These are phyloP conservation scores for Agaricales sp. DNA, from an alignment of 1,284 basidiomycete genomes.

Conservation along the genomic window DNA sequence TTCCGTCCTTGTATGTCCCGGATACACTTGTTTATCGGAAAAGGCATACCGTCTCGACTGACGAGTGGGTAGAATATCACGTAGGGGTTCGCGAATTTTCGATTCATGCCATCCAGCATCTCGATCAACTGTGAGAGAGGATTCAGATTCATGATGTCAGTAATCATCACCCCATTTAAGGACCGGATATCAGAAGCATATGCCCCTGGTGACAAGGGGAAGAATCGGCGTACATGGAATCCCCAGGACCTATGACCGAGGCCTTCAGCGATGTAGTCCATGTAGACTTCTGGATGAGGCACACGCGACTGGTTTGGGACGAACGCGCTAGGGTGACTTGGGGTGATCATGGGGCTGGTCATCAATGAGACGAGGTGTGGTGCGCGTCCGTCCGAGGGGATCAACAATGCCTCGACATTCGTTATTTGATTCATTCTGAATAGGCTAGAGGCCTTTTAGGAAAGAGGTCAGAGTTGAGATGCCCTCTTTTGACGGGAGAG, in stretches of 20 bases:
- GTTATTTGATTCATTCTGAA: slow-evolving; percentile 36
- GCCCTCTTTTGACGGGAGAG: neutral
- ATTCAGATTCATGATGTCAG: slow-evolving; percentile 5
- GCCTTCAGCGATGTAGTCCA: slow-evolving; percentile 52
- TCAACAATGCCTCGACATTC: slow-evolving; percentile 51
- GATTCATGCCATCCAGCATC: slow-evolving; percentile 67
- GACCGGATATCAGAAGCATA: slow-evolving; percentile 9
- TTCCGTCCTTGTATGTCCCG: slow-evolving; percentile 56
- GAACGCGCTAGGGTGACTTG: neutral
- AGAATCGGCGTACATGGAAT: slow-evolving; percentile 8
- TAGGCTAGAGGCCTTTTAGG: neutral
- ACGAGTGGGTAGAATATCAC: slow-evolving; percentile 67
- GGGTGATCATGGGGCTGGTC: slow-evolving; percentile 29
- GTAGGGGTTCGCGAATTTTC: slow-evolving; percentile 65
- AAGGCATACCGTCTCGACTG: slow-evolving; percentile 68
- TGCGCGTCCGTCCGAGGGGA: slow-evolving; percentile 55
- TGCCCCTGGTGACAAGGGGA: slow-evolving; percentile 62
- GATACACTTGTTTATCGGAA: slow-evolving; percentile 66
- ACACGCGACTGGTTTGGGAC: slow-evolving; percentile 28
- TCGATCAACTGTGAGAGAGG: slow-evolving; percentile 45
- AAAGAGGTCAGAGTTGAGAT: too few species aligned
- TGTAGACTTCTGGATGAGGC: slow-evolving; percentile 73
- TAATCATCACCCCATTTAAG: too few species aligned
- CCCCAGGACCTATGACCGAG: slow-evolving; percentile 6
- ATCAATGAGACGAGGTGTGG: slow-evolving; percentile 61